Base-by-base conservation (phyloP, 192 early-diverging fungal genomes). In the Coemansia sp. region DNA sequence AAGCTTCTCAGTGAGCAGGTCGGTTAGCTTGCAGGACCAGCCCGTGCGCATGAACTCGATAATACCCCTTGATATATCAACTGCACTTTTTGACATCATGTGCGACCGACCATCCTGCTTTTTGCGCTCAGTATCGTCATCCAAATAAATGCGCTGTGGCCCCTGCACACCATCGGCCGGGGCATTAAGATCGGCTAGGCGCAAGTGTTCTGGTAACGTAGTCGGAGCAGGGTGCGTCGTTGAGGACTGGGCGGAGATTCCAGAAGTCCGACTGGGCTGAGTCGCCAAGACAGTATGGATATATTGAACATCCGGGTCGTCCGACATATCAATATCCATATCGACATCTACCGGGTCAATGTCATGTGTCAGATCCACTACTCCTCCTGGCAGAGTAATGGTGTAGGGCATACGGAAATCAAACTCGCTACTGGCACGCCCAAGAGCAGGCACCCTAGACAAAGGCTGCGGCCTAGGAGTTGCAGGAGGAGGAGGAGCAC, bases 61-160 rank as follows among this genome's bases (percentile, higher is more conserved):
- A 13, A 82, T 68, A 6, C 74, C 80, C 5, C 47, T 58, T 5
- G 80, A 82, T 13, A 82, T 47, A 0, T 65, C 43, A 18, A 72
- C 41, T 12, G 75, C 75, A 11, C 75, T 62, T 31, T 39, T 71
- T 24, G 46, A 50, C 6, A 49, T 61, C 4, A 9, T 31, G 15
- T 5, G 57, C 38, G 46, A 39, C n/a, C 39, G 47, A 18, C 3
- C 61, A 39, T 1, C 15, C n/a, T 24, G 29, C 69, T 9, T 68
- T 64, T 12, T 58, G 58, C 18, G 57, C 33, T 43, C 31, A 31
- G 72, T 62, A 33, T 24, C 39, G 38, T 78, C 75, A 29, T 82
- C 80, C 36, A 82, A 9, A 33, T 76, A 76, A 15, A 82, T 74
- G 0, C 77, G 7, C 18, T 69, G 66, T 11, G 75, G 74, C 22